Evolutionary conservation across 108 stramenopile genomes (phyloP).

Genomic region (Chaetoceros tenuissimus): DNA sequence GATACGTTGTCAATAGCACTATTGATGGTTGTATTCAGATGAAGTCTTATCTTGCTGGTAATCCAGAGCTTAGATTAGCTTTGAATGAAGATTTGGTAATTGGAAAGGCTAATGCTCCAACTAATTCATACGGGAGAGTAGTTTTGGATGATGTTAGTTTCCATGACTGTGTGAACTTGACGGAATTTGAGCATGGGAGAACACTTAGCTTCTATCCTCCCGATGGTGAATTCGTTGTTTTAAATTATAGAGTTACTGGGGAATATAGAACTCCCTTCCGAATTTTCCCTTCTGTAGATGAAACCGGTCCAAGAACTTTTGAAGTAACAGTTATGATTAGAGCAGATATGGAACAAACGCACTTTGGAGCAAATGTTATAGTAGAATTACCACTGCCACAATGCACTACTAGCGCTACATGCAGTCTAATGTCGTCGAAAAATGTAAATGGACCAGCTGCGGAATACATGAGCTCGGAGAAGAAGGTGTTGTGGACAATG

Average conservation of each 20-base stretch:
- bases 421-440: slow-evolving; percentile 62
- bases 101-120: slow-evolving; percentile 48
- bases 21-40: slow-evolving; percentile 99
- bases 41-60: slow-evolving; percentile 92
- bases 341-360: slow-evolving; percentile 93
- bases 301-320: slow-evolving; percentile 82
- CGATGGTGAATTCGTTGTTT: slow-evolving; percentile 99
- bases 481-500: slow-evolving; percentile 91
- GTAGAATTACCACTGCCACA: slow-evolving; percentile 86
- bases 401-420: slow-evolving; percentile 50
- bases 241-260: slow-evolving; percentile 94
- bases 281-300: slow-evolving; percentile 93
- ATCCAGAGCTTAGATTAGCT: slow-evolving; percentile 95
- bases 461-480: slow-evolving; percentile 68
- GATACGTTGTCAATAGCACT: slow-evolving; percentile 95
- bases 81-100: slow-evolving; percentile 97
- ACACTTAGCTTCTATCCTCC: slow-evolving; percentile 91
- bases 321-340: slow-evolving; percentile 85
- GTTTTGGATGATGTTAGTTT: slow-evolving; percentile 96
- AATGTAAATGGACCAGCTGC: slow-evolving; percentile 56
- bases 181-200: slow-evolving; percentile 88
- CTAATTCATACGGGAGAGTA: slow-evolving; percentile 61
- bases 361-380: slow-evolving; percentile 93
- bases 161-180: slow-evolving; percentile 95
- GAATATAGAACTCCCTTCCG: slow-evolving; percentile 97